These are phyloP conservation scores for Vicia villosa DNA, from an alignment of 306 rosid genomes.

Conservation along the genomic window DNA sequence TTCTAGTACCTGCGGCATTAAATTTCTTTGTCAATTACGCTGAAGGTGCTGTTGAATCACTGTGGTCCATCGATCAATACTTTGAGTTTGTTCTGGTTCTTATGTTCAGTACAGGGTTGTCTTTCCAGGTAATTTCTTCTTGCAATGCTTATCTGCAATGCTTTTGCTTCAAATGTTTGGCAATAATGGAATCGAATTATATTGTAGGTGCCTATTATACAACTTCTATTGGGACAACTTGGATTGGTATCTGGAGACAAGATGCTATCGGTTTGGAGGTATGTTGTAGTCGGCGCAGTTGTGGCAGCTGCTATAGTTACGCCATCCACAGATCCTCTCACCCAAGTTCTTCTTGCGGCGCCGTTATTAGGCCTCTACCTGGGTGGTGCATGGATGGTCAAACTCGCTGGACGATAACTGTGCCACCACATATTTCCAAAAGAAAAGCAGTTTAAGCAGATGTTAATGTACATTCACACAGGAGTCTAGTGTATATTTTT, in stretches of 20 bases:
- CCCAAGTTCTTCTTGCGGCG: constrained; percentile 84
- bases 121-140: constrained; percentile 79
- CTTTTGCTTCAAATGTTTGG: background rate
- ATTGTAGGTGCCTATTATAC: constrained; percentile 84
- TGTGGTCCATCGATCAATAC: constrained; percentile 98
- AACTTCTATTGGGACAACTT: constrained; percentile 79
- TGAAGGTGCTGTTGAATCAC: constrained; percentile 92
- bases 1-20: constrained; percentile 89
- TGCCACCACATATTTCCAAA: constrained; percentile 8
- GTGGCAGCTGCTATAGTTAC: constrained; percentile 87
- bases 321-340: constrained; percentile 90
- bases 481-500: constrained; percentile 38
- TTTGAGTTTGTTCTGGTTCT: constrained; percentile 96
- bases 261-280: constrained; percentile 98
- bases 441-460: constrained; percentile 8
- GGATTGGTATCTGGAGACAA: constrained; percentile 87
- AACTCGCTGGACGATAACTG: constrained; percentile 68
- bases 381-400: constrained; percentile 95
- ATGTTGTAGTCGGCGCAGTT: constrained; percentile 92
- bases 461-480: constrained; percentile 51
- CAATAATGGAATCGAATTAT: constrained; percentile 24
- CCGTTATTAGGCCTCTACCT: constrained; percentile 84
- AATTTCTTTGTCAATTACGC: constrained; percentile 86
- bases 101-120: constrained; percentile 97
- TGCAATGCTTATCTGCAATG: background rate